A percentile compares a stretch with the other conserved stretches of the same genome.
phyloP scores from a whole-genome alignment of 164 flowering plant genomes.

The Tetrastigma voinierianum region DNA sequence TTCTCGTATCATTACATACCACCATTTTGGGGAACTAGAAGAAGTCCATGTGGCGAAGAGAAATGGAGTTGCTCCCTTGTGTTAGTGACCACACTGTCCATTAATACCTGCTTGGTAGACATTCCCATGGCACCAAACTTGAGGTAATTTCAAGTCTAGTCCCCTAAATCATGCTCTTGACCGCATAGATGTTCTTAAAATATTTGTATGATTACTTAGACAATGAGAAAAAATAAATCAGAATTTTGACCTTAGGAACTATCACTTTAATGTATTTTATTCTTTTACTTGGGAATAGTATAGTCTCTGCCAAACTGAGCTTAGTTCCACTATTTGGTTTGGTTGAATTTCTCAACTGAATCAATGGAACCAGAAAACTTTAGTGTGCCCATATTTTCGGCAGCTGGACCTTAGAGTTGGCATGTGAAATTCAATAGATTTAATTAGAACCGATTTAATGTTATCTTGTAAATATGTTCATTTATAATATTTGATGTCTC shows the following conservation, averaged over 20 bases:
- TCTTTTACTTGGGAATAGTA: neutral
- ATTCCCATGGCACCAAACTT: slow-evolving; percentile 75
- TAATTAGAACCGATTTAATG: too few species aligned
- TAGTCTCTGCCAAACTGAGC: neutral
- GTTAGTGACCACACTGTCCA: slow-evolving; percentile 92
- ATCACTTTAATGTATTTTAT: neutral
- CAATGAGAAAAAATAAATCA: neutral
- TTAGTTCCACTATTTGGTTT: neutral
- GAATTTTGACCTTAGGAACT: neutral
- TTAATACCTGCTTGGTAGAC: slow-evolving; percentile 88
- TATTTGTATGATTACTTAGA: neutral
- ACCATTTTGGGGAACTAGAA: slow-evolving; percentile 90
- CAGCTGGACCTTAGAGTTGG: too few species aligned
- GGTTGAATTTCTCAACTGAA: neutral
- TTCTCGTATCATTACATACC: slow-evolving; percentile 37
- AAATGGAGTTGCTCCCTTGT: slow-evolving; percentile 89
- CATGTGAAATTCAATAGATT: too few species aligned
- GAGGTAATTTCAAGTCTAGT: slow-evolving; percentile 52
- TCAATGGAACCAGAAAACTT: too few species aligned
- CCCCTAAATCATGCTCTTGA: neutral
- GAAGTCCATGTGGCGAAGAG: slow-evolving; percentile 91
- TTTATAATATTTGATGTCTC: slow-evolving; percentile 4
- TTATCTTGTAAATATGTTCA: neutral
- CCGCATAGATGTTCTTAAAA: neutral
- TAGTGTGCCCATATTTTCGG: too few species aligned